Base-by-base conservation (phyloP, 805 yeast genomes). In the Sporopachydermia lactativora region DNA sequence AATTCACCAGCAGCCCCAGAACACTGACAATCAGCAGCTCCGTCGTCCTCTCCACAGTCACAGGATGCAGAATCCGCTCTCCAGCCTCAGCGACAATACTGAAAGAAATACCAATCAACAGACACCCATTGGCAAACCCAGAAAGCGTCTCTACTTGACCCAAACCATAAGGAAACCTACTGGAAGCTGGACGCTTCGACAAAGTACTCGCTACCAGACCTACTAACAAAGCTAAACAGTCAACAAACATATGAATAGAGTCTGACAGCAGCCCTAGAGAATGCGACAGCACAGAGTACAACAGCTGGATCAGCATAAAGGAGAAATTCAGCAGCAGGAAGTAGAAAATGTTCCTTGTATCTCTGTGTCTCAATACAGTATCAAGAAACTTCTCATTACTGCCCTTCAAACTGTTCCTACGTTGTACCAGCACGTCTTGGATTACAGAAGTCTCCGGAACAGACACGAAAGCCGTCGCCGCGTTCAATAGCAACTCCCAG, bases 161-260 rank as follows among this genome's bases (percentile, higher is more conserved):
- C 39, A 89, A 64, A 0, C 95, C 96, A 62, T 84, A 85, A 1
- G 97, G 96, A 53, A 72, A 89, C 40, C 71, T 68, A n/a, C 77
- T 69, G 43, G 72, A 72, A 3, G 82, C 70, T 2, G 77, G 75
- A 45, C 63, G 63, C 46, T 73, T 75, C 2, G 80, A 66, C 40
- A 75, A 60, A 11, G 74, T 69, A 16, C 94, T 83, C 0, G 99
- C 98, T 17, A 89, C 67, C 2, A 92, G 64, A 0, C 99, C 99
- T 19, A 92, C 71, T 2, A 92, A 75, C 42, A 92, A 64, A 0
- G 97, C 94, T 0, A 85, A 71, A 57, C 98, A 92, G 58, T 92
- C 99, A 42, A 92, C 66, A 2, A 94, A 81, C 99, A 92, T 92
- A 58, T 92, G 99, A 40, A 92, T 67, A 1, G 96, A 85, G 54